A percentile compares a stretch with the other conserved stretches of the same genome.
phyloP scores from a whole-genome alignment of 345 rosid genomes.

The Dovyalis caffra region DNA sequence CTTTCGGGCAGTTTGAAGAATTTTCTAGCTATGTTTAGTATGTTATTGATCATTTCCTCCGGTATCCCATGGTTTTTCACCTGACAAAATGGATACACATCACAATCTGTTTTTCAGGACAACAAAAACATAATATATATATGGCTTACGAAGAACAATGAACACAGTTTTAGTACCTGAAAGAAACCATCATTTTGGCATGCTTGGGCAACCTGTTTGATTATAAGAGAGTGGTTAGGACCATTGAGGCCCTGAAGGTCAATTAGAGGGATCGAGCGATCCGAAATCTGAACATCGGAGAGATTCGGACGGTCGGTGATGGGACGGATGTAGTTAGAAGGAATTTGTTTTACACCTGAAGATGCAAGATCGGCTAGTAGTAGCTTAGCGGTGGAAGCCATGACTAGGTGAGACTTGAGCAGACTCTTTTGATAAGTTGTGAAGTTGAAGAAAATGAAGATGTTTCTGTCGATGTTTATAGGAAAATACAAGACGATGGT shows the following conservation, averaged over 20 bases:
- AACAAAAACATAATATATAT: too few species aligned
- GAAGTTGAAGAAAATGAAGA: background rate
- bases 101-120: too few species aligned
- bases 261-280: constrained; percentile 50
- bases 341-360: constrained; percentile 33
- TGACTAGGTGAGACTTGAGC: background rate
- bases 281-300: constrained; percentile 31
- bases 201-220: constrained; percentile 49
- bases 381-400: constrained; percentile 27
- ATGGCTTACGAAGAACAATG: too few species aligned
- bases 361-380: constrained; percentile 53
- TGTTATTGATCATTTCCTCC: constrained; percentile 26
- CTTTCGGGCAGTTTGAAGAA: constrained; percentile 64
- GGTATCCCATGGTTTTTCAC: constrained; percentile 71
- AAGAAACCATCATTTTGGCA: constrained; percentile 64
- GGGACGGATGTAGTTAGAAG: constrained; percentile 53
- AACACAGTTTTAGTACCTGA: constrained; percentile 31
- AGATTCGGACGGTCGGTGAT: constrained; percentile 67
- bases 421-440: background rate
- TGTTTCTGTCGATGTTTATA: background rate
- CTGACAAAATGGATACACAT: too few species aligned
- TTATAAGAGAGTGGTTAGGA: constrained; percentile 32
- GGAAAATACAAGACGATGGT: too few species aligned
- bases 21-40: constrained; percentile 40
- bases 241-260: constrained; percentile 54